Evolutionary conservation across 2,329 filamentous ascomycete genomes (phyloP), one percentile per base, ranked within the genome.

Genomic region (Botryosphaeria agaves): DNA sequence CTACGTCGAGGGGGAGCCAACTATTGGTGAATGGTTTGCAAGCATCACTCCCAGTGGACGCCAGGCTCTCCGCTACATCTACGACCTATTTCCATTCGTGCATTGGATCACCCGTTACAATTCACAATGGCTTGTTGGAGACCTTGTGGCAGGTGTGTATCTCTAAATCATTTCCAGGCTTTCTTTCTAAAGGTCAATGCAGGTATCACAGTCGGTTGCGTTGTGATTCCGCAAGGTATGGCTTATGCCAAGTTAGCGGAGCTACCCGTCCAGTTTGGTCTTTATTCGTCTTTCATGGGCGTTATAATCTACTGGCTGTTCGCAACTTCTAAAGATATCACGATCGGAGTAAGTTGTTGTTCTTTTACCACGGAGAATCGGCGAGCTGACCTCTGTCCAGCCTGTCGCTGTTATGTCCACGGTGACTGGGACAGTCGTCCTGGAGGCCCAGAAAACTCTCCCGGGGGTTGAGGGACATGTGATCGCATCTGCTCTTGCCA

Each of bases 281-380:
- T 95, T 1, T 92, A 92, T 55, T 89, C 87, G 0, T 94, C 87
- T 0, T 95, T 98, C 49, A 89, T 94, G 68, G 89, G 87, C 30
- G 85, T 92, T 11, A 53, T 93, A 38, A 66, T 93, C 36, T 98
- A 98, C 56, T 95, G 87, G 87, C 79, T 94, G 48, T 95, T 95
- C 47, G 89, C 85, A 19, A 98, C 89, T 0, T 94, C 87, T 9
- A 98, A 95, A 51, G 87, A 98, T 53, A 95, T 98, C 47, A 94
- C 87, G 7, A 95, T 95, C 33, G 87, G 87, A 11, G 77, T 81
- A 63, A 57, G 75, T 67, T 31, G 21, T 31, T 30, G 12, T 26
- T 31, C 33, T 14, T 9, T 28, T 16, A n/a, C n/a, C 17, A 26
- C n/a, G n/a, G n/a, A n/a, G n/a, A n/a, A n/a, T n/a, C n/a, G n/a